Evolutionary conservation across 305 asterid genomes (phyloP), one percentile per base, ranked within the genome.

Genomic region (Fraxinus sp.): DNA sequence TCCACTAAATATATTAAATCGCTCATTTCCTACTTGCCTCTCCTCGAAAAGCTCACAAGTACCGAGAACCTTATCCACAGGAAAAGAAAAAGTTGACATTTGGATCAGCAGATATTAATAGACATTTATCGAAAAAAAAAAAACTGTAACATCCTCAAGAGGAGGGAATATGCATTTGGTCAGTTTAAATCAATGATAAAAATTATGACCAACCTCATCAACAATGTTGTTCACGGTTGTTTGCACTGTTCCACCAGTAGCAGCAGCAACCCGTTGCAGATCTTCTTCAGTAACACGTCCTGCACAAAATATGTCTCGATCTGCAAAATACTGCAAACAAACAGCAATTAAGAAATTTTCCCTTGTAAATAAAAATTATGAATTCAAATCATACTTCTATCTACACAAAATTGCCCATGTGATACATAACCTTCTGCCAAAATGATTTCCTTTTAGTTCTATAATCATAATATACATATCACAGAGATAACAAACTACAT

Each of bases 1-100:
- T 81, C 99, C 99, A 87, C 97, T 92, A 83, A 97, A 97, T 89
- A 97, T 92, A 86, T 97, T 97, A 86, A 97, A 97, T 41, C 99
- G 94, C 89, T 97, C 98, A 86, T 97, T 97, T 84, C 99, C 99
- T 83, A 97, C 99, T 92, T 95, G 98, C 81, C 74, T 97, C 89
- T 97, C 99, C 92, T 97, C 99, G 87, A 97, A 97, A 62, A 85
- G 59, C 78, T 93, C 97, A 86, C 99, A 97, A 70, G 92, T 62
- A 33, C 99, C 99, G 41, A 95, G 99, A 83, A 97, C 98, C 99
- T 97, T 71, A 71, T 68, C 52, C 83, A 85, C 39, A 84, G 36
- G 68, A 64, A 64, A 68, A 55, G 82, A 77, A 66, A n/a, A 71
- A 0, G 20, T 71, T 32, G 24, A 32, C 36, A 80, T 33, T 36